Conservation (phyloP, 2,329 filamentous ascomycete species). For the Paecilomyces dactylethromorphus region DNA sequence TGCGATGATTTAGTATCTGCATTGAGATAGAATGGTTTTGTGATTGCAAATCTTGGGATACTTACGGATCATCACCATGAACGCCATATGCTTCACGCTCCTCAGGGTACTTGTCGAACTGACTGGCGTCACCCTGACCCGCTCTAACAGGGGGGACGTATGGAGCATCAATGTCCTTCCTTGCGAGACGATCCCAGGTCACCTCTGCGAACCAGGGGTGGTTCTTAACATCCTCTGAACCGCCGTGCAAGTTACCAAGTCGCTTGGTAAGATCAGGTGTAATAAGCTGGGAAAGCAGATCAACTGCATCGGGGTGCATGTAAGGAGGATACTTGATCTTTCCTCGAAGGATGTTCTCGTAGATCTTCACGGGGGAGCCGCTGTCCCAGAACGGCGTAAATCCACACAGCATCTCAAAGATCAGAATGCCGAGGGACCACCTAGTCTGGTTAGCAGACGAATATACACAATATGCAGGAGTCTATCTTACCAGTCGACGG, state of each 20-base stretch:
- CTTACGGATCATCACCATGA: slow-evolving; percentile 77
- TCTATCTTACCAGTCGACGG: slow-evolving; percentile 81
- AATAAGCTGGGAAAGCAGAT: slow-evolving; percentile 86
- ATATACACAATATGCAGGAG: background rate
- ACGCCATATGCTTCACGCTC: slow-evolving; percentile 88
- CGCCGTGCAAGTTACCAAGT: slow-evolving; percentile 86
- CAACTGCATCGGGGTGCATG: slow-evolving; percentile 88
- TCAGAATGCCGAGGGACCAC: slow-evolving; percentile 97
- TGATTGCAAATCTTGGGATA: slow-evolving; percentile 21
- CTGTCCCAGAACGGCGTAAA: slow-evolving; percentile 99
- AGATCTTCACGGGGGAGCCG: slow-evolving; percentile 97
- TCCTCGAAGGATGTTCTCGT: slow-evolving; percentile 96
- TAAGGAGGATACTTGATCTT: slow-evolving; percentile 96
- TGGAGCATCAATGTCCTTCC: slow-evolving; percentile 96
- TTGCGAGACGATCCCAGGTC: slow-evolving; percentile 88
- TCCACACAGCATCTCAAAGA: slow-evolving; percentile 98
- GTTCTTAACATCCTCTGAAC: slow-evolving; percentile 85
- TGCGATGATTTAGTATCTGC: slow-evolving; percentile 27
- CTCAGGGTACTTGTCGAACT: slow-evolving; percentile 97
- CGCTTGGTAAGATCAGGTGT: slow-evolving; percentile 92
- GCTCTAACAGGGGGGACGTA: slow-evolving; percentile 95
- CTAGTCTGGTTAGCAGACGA: slow-evolving; percentile 40
- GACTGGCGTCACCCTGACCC: slow-evolving; percentile 88
- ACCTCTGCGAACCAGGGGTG: slow-evolving; percentile 97
- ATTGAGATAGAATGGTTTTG: slow-evolving; percentile 3